These are phyloP conservation scores for Tetrahymena thermophila DNA, from an alignment of 73 alveolate genomes.

Conservation along the genomic window DNA sequence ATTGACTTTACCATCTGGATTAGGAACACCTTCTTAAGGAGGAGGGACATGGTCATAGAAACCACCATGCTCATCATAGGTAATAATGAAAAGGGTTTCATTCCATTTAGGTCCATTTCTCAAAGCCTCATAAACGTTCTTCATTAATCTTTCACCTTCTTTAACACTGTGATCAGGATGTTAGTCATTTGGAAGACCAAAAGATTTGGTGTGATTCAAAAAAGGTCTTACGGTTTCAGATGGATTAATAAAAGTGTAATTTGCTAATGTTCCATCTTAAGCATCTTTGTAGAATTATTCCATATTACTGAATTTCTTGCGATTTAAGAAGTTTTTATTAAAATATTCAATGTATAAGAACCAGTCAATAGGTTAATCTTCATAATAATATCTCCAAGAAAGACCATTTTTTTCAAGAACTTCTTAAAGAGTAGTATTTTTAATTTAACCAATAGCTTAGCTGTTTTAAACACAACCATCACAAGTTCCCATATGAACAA, in stretches of 20 bases:
- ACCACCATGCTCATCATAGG: neutral
- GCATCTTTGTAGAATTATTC: constrained; percentile 4
- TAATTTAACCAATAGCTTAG: neutral
- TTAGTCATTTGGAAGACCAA: constrained; percentile 8
- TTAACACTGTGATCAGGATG: constrained; percentile 7
- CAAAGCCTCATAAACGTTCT: constrained; percentile 1
- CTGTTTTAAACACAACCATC: neutral
- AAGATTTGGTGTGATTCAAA: neutral
- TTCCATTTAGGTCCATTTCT: constrained; percentile 4
- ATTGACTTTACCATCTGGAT: neutral
- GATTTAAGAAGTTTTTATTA: neutral
- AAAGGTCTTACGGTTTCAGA: neutral
- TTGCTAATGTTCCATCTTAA: neutral
- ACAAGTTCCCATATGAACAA: neutral
- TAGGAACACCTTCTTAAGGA: neutral
- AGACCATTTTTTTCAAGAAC: constrained; percentile 3
- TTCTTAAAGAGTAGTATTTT: neutral
- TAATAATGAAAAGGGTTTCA: neutral
- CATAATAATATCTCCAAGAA: neutral
- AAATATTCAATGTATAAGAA: neutral
- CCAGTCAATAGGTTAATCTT: neutral
- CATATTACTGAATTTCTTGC: neutral
- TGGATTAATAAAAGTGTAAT: constrained; percentile 5
- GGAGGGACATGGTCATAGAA: neutral
- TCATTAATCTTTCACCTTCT: constrained; percentile 8